Conservation (phyloP, 208 protist genomes). For the Herpetomonas tarakana region DNA sequence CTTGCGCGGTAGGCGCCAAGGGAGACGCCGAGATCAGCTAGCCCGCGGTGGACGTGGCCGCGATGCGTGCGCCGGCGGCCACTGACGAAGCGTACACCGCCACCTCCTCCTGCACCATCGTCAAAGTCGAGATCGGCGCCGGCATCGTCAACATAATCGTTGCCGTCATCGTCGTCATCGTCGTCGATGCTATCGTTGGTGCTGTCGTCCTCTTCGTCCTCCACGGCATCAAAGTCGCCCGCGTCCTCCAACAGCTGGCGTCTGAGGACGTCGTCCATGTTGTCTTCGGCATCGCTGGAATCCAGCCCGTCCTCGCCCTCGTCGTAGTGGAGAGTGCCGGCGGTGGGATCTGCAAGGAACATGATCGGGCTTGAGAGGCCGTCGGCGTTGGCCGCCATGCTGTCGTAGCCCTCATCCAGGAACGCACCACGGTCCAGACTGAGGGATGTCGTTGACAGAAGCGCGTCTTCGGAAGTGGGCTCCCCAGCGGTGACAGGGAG, state of each 20-base stretch:
- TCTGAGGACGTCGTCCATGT: constrained; percentile 9
- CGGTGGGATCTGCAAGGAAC: constrained; percentile 5
- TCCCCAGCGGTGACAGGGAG: no score
- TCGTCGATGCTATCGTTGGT: constrained; percentile 22
- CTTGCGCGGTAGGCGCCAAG: neutral
- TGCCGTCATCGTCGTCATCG: constrained; percentile 9
- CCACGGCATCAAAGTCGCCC: constrained; percentile 25
- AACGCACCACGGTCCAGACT: neutral
- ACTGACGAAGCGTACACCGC: no score
- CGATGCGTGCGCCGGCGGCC: constrained; percentile 12
- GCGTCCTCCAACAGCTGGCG: constrained; percentile 16
- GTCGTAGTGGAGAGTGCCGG: constrained; percentile 11
- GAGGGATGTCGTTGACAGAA: neutral
- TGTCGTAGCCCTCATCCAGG: neutral
- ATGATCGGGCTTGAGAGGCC: constrained; percentile 12
- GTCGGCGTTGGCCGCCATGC: neutral
- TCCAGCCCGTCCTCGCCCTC: constrained; percentile 7
- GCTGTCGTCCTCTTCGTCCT: constrained; percentile 41
- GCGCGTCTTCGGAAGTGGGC: neutral
- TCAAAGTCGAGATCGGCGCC: no score
- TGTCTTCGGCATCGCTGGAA: constrained; percentile 8
- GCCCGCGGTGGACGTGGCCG: constrained; percentile 16
- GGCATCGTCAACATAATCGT: neutral
- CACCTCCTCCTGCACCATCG: no score
- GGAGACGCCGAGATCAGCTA: constrained; percentile 2